These are phyloP conservation scores for Aspergillus ochraceus DNA, from an alignment of 2,329 filamentous ascomycete genomes.

Conservation along the genomic window DNA sequence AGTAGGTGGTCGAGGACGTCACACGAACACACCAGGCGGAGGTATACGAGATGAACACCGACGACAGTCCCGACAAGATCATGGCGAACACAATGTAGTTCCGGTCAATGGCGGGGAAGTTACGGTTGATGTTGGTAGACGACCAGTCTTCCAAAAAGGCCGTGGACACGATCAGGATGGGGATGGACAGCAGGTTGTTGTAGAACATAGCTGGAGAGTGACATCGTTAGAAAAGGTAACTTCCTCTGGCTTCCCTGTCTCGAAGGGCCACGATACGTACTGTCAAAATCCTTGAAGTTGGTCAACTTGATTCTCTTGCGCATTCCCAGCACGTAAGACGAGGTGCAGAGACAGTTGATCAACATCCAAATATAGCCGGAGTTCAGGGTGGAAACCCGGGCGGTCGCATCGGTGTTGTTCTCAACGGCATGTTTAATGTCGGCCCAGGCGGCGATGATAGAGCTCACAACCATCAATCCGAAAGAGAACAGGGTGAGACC, in stretches of 20 bases:
- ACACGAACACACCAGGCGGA: constrained; percentile 98
- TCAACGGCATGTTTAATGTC: constrained; percentile 85
- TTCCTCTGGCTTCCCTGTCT: no score
- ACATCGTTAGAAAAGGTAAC: constrained; percentile 18
- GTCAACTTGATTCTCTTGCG: constrained; percentile 98
- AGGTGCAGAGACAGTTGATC: constrained; percentile 92
- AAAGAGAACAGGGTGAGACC: constrained; percentile 88
- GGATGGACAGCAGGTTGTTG: constrained; percentile 97
- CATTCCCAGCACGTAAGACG: constrained; percentile 87
- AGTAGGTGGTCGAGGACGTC: constrained; percentile 96
- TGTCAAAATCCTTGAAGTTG: constrained; percentile 99
- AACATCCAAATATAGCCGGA: constrained; percentile 98
- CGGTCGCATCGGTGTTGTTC: constrained; percentile 65
- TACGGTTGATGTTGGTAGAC: constrained; percentile 72
- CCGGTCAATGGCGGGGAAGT: constrained; percentile 82
- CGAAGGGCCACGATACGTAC: constrained; percentile 57
- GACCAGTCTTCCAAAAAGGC: constrained; percentile 92
- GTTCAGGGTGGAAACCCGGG: constrained; percentile 84
- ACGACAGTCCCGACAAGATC: constrained; percentile 88
- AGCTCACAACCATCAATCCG: constrained; percentile 93
- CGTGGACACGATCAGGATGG: constrained; percentile 80
- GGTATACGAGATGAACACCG: constrained; percentile 99
- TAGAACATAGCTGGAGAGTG: constrained; percentile 85
- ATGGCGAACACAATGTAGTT: constrained; percentile 82
- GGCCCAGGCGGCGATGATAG: constrained; percentile 92